Base-by-base conservation (phyloP, 2,329 filamentous ascomycete genomes). In the Lachnellula hyalina region DNA sequence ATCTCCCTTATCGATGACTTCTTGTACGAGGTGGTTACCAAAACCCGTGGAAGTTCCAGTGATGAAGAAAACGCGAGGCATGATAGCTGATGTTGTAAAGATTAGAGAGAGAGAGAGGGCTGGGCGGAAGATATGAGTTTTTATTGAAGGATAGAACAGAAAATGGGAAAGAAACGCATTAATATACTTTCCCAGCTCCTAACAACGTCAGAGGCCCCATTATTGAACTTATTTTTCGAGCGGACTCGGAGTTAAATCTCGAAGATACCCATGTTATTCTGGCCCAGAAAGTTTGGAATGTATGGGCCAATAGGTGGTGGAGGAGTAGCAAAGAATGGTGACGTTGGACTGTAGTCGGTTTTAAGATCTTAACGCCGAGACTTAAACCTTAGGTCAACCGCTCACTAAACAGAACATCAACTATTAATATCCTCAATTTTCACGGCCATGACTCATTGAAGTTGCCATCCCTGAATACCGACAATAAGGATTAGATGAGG, bases 11-110 rank as follows among this genome's bases (percentile, higher is more conserved):
- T 66, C 64, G 3, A 80, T 67, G 23, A 75, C 67, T 4, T 68
- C 66, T 19, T 73, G 65, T 6, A 72, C 71, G 5, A 80, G 63
- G 12, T 67, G 57, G 3, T 69, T 66, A 11, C 78, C 77, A 35
- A 80, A 71, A 11, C 78, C 77, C 3, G 74, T 75, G 3, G 76
- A 76, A 46, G 70, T 72, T 40, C 76, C 77, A 5, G 77, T 80
- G 32, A 80, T 68, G 52, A 79, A 70, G 74, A 77, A 80, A 38
- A 74, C 63, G 64, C 60, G 59, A 51, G 63, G 60, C 63, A 67
- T 66, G 40, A 34, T 60, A 52, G 40, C 14, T 45, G 32, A 48
- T 36, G n/a, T 51, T 48, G n/a, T 15, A 28, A 28, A 19, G 21
- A 49, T 51, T 15, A 47, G 47, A n/a, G 25, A 25, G 23, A 12